These are phyloP conservation scores for Fusarium brachygibbosum DNA, from an alignment of 2,329 filamentous ascomycete genomes.

Conservation along the genomic window DNA sequence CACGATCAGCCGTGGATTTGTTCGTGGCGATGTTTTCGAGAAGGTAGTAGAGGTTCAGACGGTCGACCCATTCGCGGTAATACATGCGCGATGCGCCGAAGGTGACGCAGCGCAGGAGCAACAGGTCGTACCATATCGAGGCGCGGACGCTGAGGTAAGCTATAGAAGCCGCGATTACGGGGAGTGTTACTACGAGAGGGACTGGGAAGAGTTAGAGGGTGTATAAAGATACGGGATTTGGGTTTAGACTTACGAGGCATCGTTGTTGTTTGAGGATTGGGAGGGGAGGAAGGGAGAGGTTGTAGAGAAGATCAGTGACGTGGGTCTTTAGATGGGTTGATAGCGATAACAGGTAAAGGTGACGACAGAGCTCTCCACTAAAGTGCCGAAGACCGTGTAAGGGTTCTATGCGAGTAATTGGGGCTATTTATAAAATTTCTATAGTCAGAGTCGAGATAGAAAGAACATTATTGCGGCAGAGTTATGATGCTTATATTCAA, in stretches of 20 bases:
- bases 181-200: slow-evolving; percentile 67
- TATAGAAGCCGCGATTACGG: slow-evolving; percentile 74
- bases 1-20: slow-evolving; percentile 63
- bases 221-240: rapidly evolving
- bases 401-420: slow-evolving; percentile 4
- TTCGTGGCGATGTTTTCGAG: slow-evolving; percentile 75
- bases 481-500: not conserved
- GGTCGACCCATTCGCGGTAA: slow-evolving; percentile 68
- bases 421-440: too few relatives aligned
- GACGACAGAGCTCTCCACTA: slow-evolving; percentile 41
- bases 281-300: slow-evolving; percentile 1
- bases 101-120: slow-evolving; percentile 68
- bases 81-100: slow-evolving; percentile 60
- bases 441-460: not conserved
- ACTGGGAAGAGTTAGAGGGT: slow-evolving; percentile 53
- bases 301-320: slow-evolving; percentile 14
- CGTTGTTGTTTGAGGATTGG: not conserved
- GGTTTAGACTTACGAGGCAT: slow-evolving; percentile 37
- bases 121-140: slow-evolving; percentile 74
- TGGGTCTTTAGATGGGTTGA: slow-evolving; percentile 38
- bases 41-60: slow-evolving; percentile 79
- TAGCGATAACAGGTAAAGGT: slow-evolving; percentile 36
- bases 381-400: slow-evolving; percentile 10
- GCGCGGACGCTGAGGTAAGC: slow-evolving; percentile 84
- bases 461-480: not conserved